Conservation (phyloP, 176 grass and related monocot species). For the Aegilops speltoides region DNA sequence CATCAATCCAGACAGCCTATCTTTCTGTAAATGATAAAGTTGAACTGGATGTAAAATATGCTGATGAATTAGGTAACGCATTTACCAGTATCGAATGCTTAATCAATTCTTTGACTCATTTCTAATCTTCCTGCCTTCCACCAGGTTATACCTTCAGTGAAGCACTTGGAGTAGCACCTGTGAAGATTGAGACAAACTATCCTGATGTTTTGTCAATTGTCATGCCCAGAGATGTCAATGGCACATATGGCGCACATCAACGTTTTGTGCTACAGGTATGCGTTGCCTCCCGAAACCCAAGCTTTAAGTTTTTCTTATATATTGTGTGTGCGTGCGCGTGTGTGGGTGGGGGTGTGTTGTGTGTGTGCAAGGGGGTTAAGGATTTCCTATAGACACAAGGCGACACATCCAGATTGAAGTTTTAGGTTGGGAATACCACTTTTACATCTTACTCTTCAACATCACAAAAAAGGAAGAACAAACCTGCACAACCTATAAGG, state of each 20-base stretch:
- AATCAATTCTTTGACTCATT: slow-evolving; percentile 6
- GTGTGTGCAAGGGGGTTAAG: not conserved
- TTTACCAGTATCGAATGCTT: slow-evolving; percentile 1
- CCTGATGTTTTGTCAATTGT: slow-evolving; percentile 85
- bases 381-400: not conserved
- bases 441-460: not conserved
- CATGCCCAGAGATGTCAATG: slow-evolving; percentile 55
- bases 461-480: not conserved
- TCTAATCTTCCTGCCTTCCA: slow-evolving; percentile 9
- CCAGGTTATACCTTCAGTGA: slow-evolving; percentile 86
- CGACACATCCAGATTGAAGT: too few species aligned
- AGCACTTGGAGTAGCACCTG: slow-evolving; percentile 82
- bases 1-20: slow-evolving; percentile 65
- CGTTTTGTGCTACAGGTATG: slow-evolving; percentile 69
- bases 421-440: not conserved
- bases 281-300: not conserved
- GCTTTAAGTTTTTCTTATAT: not conserved
- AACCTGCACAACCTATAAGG: not conserved
- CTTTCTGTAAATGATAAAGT: slow-evolving; percentile 64
- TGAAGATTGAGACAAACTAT: slow-evolving; percentile 88
- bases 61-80: slow-evolving; percentile 84
- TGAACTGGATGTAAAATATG: slow-evolving; percentile 74
- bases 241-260: slow-evolving; percentile 43
- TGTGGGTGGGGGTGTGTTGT: not conserved
- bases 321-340: not conserved